Evolutionary conservation across 495 filamentous ascomycete genomes (phyloP).

Genomic region (Letharia columbiana): DNA sequence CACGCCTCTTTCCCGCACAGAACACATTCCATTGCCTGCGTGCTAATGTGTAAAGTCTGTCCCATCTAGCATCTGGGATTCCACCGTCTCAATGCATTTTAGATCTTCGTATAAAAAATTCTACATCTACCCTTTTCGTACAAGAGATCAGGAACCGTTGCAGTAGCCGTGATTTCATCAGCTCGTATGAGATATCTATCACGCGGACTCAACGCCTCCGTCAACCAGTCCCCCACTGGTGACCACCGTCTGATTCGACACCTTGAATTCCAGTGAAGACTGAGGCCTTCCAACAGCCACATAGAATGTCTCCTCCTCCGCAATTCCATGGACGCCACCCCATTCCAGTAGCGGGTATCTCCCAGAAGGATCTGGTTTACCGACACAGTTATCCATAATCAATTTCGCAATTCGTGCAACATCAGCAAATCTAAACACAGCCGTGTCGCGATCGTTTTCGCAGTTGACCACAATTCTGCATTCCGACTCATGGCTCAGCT

Average conservation of each 20-base stretch:
- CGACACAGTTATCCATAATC: neutral
- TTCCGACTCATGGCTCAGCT: neutral
- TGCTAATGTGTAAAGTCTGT: no score
- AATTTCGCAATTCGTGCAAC: neutral
- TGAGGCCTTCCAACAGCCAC: constrained; percentile 1
- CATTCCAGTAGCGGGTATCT: neutral
- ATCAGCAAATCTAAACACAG: neutral
- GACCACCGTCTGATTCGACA: neutral
- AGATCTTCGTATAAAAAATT: no score
- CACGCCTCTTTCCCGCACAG: no score
- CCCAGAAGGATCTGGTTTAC: neutral
- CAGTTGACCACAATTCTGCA: constrained; percentile 11
- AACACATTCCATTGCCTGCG: no score
- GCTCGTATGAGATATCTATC: neutral
- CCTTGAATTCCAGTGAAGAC: neutral
- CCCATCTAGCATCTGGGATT: no score
- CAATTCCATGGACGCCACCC: constrained; percentile 3
- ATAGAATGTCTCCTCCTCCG: constrained; percentile 7
- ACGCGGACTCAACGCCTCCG: neutral
- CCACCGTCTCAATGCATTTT: no score
- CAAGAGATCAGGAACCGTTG: neutral
- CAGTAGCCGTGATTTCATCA: neutral
- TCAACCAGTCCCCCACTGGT: neutral
- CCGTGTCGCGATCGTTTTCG: neutral
- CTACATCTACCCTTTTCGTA: no score